phyloP scores from a whole-genome alignment of 2,329 filamentous ascomycete species.

The Pochonia chlamydosporia region DNA sequence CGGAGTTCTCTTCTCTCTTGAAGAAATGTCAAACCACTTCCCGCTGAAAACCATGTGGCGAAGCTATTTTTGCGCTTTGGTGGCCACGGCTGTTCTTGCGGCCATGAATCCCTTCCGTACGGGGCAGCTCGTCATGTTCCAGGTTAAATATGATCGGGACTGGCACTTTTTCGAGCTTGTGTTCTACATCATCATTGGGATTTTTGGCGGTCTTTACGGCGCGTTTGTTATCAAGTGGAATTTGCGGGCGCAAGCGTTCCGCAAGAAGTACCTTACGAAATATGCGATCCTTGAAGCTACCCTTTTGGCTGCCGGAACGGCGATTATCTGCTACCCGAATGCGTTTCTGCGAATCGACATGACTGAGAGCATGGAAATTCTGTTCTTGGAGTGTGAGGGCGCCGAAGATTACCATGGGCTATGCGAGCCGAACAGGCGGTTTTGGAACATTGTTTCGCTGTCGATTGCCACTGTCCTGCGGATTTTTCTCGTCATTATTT shows the following conservation, averaged over 20 bases:
- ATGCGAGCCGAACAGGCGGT: conserved; percentile 72
- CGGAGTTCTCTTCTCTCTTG: conserved; percentile 90
- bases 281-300: conserved; percentile 86
- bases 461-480: conserved; percentile 74
- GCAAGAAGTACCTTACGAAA: conserved; percentile 82
- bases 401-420: conserved; percentile 83
- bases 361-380: conserved; percentile 98
- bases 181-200: conserved; percentile 85
- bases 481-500: conserved; percentile 83
- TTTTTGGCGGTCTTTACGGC: conserved; percentile 92
- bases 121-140: conserved; percentile 98
- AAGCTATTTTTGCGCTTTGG: conserved; percentile 94
- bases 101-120: conserved; percentile 98
- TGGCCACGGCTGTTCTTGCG: conserved; percentile 86
- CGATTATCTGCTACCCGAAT: conserved; percentile 93
- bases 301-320: conserved; percentile 74
- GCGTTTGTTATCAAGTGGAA: conserved; percentile 99
- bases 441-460: conserved; percentile 73
- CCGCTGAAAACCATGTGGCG: conserved; percentile 97
- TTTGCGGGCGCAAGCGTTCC: conserved; percentile 80
- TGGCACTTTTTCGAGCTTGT: conserved; percentile 98
- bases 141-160: conserved; percentile 87
- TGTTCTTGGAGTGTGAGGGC: conserved; percentile 90
- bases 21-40: conserved; percentile 97
- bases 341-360: conserved; percentile 94